A percentile compares a stretch with the other conserved stretches of the same genome.
Conservation (phyloP, 805 yeast species). For the Monosporozyma aerobia region DNA sequence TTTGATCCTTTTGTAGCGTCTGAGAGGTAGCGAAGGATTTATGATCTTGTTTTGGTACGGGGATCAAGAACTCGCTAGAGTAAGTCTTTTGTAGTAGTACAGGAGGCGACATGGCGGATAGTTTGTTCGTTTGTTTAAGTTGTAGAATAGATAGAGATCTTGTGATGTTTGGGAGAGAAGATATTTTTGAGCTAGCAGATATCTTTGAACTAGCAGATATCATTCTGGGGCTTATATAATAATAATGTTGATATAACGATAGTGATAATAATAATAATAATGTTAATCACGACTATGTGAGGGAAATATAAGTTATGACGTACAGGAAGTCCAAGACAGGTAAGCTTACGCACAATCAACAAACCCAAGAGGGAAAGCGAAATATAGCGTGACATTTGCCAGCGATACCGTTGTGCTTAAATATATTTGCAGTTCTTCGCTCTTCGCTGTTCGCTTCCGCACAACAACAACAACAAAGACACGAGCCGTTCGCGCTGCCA, state of each 20-base stretch:
- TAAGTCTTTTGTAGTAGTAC: background rate
- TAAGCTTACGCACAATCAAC: background rate
- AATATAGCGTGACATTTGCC: too few species aligned
- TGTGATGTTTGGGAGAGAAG: background rate
- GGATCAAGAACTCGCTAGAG: background rate
- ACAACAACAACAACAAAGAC: too few species aligned
- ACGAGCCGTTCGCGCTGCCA: too few species aligned
- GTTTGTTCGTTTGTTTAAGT: background rate
- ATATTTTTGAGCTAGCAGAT: background rate
- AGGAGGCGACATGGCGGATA: background rate
- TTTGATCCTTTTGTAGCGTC: background rate
- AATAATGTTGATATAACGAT: background rate
- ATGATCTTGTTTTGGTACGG: background rate
- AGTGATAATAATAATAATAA: background rate
- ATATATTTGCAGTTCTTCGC: too few species aligned
- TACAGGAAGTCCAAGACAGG: background rate
- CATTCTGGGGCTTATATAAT: background rate
- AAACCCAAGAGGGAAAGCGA: background rate
- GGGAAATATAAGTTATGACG: too few species aligned
- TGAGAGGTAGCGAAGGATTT: background rate
- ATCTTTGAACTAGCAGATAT: background rate
- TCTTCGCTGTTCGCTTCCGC: too few species aligned
- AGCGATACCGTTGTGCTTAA: too few species aligned
- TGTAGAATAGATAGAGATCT: background rate
- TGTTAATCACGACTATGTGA: too few species aligned